These are phyloP conservation scores for Tuber aestivum DNA, from an alignment of 495 filamentous ascomycete genomes.

Conservation along the genomic window DNA sequence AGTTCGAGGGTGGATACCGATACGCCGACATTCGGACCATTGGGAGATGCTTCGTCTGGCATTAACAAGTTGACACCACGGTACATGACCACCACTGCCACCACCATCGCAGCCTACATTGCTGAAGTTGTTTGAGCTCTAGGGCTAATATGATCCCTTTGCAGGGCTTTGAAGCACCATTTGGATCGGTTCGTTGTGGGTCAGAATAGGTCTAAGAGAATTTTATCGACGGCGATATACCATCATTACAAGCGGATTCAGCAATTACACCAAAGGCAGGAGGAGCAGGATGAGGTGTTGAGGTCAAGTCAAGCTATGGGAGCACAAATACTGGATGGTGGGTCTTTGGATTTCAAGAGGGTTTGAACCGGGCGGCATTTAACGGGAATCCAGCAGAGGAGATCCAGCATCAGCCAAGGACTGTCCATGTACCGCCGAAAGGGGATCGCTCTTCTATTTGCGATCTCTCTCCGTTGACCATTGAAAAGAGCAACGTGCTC, in stretches of 20 bases:
- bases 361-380: not conserved
- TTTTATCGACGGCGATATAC: slow-evolving; percentile 87
- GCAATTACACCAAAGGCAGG: slow-evolving; percentile 66
- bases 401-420: slow-evolving; percentile 65
- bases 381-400: slow-evolving; percentile 57
- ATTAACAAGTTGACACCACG: slow-evolving; percentile 35
- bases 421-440: slow-evolving; percentile 48
- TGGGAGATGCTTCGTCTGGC: slow-evolving; percentile 27
- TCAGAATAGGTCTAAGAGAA: slow-evolving; percentile 93
- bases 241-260: slow-evolving; percentile 91
- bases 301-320: slow-evolving; percentile 46
- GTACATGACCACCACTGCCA: slow-evolving; percentile 19
- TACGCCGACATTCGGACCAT: slow-evolving; percentile 28
- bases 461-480: slow-evolving; percentile 59
- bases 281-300: slow-evolving; percentile 64
- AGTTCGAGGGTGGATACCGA: slow-evolving; percentile 35
- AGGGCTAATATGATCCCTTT: not conserved
- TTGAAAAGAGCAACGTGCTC: slow-evolving; percentile 96
- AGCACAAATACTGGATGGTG: slow-evolving; percentile 51
- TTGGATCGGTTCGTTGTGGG: slow-evolving; percentile 95
- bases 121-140: not conserved
- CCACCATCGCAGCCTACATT: not conserved
- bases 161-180: slow-evolving; percentile 74
- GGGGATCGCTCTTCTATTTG: slow-evolving; percentile 46
- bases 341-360: slow-evolving; percentile 17